Evolutionary conservation across 2,329 filamentous ascomycete genomes (phyloP).

Genomic region (Sclerotinia subarctica): DNA sequence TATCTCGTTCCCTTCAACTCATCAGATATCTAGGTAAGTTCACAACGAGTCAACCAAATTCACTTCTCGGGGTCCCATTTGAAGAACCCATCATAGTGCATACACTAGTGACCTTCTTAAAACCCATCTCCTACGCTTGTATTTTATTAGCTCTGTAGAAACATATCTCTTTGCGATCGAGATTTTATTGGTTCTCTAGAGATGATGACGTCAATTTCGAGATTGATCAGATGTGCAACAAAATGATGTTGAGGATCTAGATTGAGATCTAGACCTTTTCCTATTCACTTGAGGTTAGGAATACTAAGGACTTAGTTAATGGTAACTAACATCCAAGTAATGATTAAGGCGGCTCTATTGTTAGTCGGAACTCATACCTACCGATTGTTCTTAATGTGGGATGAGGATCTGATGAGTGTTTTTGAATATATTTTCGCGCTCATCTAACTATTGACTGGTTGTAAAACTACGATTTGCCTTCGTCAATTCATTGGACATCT

Average conservation of each 20-base stretch:
- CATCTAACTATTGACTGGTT: rapidly evolving
- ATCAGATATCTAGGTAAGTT: rapidly evolving
- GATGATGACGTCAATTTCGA: background rate
- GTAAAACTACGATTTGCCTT: background rate
- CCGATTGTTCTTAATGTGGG: background rate
- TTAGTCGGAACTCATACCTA: no score
- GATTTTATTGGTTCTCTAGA: background rate
- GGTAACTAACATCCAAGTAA: background rate
- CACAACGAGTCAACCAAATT: no score
- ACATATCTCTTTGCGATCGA: background rate
- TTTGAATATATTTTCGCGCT: background rate
- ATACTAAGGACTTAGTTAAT: no score
- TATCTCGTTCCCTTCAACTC: no score
- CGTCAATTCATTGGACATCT: background rate
- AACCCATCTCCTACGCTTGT: rapidly evolving
- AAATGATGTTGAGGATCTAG: background rate
- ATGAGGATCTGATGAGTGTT: no score
- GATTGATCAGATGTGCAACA: background rate
- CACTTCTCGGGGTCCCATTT: background rate
- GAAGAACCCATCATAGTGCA: background rate
- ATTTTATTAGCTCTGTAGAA: background rate
- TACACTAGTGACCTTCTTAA: background rate
- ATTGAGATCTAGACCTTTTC: background rate
- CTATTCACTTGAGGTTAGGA: background rate
- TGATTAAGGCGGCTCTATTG: no score